phyloP scores from a whole-genome alignment of 129 eudicot genomes.

The Scalesia atractyloides region DNA sequence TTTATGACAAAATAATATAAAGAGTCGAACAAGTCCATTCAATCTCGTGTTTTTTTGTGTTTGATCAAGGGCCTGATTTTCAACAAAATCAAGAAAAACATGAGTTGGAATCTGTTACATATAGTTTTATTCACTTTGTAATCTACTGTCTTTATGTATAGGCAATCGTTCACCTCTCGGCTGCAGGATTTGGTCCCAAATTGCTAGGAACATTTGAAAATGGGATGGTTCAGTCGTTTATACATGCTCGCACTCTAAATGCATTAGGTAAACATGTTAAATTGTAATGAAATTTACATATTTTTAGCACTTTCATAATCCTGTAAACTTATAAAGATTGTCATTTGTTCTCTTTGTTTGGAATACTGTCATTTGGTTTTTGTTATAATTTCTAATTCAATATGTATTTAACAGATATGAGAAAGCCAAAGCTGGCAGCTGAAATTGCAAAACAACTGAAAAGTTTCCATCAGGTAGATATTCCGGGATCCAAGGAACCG shows the following conservation, averaged over 20 bases:
- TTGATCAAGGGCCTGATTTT: no score
- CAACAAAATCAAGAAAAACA: background rate
- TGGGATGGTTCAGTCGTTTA: conserved; percentile 97
- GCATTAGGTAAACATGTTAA: conserved; percentile 51
- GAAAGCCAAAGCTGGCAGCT: conserved; percentile 65
- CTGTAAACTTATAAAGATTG: background rate
- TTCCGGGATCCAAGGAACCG: conserved; percentile 87
- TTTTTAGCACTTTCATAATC: background rate
- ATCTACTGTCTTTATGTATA: conserved; percentile 36
- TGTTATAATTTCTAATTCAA: conserved; percentile 3
- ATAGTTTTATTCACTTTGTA: conserved; percentile 19
- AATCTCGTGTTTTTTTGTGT: no score
- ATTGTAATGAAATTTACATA: background rate
- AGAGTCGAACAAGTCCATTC: no score
- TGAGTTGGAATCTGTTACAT: background rate
- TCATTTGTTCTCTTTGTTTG: background rate
- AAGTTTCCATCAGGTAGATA: conserved; percentile 73
- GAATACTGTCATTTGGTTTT: background rate
- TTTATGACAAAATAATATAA: no score
- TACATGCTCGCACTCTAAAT: conserved; percentile 77
- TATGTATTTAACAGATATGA: conserved; percentile 63
- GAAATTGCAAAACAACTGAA: conserved; percentile 86
- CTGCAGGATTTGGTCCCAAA: conserved; percentile 98
- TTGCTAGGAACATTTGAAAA: conserved; percentile 86
- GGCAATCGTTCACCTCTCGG: conserved; percentile 90